A percentile compares a stretch with the other conserved stretches of the same genome.
Conservation (phyloP, 345 rosid species). For the Aquilaria sinensis region DNA sequence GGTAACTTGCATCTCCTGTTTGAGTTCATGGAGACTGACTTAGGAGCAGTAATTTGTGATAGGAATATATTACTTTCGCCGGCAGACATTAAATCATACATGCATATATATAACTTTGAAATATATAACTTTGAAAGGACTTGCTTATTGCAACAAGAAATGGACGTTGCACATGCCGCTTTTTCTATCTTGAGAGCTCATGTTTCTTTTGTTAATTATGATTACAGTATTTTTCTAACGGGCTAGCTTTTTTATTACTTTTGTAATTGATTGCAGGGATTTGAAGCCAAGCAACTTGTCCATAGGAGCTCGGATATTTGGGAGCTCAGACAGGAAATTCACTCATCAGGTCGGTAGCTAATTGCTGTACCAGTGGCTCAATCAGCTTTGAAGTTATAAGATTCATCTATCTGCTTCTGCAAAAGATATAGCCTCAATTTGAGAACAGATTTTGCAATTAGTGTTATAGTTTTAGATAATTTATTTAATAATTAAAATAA, state of each 20-base stretch:
- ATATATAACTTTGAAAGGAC: slow-evolving; percentile 76
- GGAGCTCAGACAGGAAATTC: slow-evolving; percentile 84
- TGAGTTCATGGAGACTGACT: slow-evolving; percentile 98
- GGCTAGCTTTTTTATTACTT: background rate
- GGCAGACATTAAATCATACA: slow-evolving; percentile 83
- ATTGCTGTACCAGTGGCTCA: background rate
- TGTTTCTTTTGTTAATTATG: too few relatives aligned
- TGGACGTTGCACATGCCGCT: slow-evolving; percentile 90
- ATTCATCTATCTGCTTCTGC: too few relatives aligned
- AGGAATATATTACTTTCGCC: slow-evolving; percentile 85
- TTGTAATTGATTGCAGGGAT: slow-evolving; percentile 51
- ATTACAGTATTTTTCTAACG: slow-evolving; percentile 1
- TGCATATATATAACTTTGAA: slow-evolving; percentile 70
- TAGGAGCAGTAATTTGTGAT: slow-evolving; percentile 90
- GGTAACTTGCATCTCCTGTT: slow-evolving; percentile 95
- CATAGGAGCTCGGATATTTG: slow-evolving; percentile 82
- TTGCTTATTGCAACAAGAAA: slow-evolving; percentile 80
- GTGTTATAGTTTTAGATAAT: too few relatives aligned
- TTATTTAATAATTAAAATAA: too few relatives aligned
- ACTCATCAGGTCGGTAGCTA: slow-evolving; percentile 69
- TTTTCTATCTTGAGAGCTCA: background rate
- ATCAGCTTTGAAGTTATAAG: background rate
- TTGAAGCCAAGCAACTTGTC: slow-evolving; percentile 97
- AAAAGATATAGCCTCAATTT: too few relatives aligned
- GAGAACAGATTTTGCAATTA: too few relatives aligned